Percentiles rank a stretch among this genome's conserved stretches.
These are phyloP conservation scores for Artemisia annua DNA, from an alignment of 129 eudicot species.

Conservation along the genomic window DNA sequence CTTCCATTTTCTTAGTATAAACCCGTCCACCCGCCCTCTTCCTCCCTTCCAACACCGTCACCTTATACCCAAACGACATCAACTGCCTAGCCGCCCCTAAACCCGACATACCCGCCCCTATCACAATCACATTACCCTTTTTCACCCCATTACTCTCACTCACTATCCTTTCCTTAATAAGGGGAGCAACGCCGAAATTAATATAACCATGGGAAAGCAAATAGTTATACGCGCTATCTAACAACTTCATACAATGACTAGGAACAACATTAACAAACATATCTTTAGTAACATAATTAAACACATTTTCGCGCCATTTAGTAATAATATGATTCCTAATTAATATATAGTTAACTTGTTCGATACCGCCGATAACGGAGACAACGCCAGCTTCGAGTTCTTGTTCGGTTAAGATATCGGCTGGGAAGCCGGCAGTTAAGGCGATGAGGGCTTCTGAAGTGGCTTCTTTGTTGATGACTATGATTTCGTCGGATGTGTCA, in stretches of 20 bases:
- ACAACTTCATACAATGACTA: constrained; percentile 52
- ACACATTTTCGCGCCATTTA: constrained; percentile 89
- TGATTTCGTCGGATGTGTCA: constrained; percentile 84
- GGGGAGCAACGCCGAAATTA: constrained; percentile 88
- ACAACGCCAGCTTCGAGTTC: constrained; percentile 89
- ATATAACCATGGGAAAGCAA: constrained; percentile 85
- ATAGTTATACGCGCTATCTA: constrained; percentile 78
- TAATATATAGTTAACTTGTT: constrained; percentile 88
- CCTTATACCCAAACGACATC: constrained; percentile 87
- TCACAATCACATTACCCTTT: constrained; percentile 57
- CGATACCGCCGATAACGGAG: constrained; percentile 83
- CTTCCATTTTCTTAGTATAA: constrained; percentile 73
- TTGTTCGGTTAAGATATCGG: constrained; percentile 76
- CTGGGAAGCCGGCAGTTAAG: constrained; percentile 87
- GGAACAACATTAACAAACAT: constrained; percentile 81
- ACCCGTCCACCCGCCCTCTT: constrained; percentile 94
- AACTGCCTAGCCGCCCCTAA: constrained; percentile 95
- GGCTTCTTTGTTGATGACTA: constrained; percentile 89
- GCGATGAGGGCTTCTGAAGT: constrained; percentile 88
- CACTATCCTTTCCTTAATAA: constrained; percentile 57
- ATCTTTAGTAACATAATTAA: constrained; percentile 71
- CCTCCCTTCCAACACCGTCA: constrained; percentile 88
- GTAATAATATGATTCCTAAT: constrained; percentile 89
- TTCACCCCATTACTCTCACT: constrained; percentile 33
- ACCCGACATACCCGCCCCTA: constrained; percentile 96